phyloP scores from a whole-genome alignment of 495 filamentous ascomycete genomes.

The Podospora fimiseda region DNA sequence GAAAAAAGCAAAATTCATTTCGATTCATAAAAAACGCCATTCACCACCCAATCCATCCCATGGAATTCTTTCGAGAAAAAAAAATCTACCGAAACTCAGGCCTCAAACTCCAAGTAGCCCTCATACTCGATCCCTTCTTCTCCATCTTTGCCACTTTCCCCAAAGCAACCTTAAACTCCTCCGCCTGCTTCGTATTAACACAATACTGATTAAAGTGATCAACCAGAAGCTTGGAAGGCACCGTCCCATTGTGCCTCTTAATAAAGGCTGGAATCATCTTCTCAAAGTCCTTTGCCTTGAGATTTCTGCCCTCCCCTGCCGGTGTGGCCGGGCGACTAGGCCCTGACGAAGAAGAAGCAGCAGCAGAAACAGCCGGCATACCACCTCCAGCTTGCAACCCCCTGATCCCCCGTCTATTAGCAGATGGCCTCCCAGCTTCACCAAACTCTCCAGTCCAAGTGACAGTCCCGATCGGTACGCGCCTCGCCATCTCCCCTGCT shows the following conservation, averaged over 20 bases:
- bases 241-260: conserved; percentile 59
- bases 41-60: no score
- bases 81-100: conserved; percentile 17
- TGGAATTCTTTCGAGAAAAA: no score
- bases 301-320: conserved; percentile 12
- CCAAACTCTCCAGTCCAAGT: conserved; percentile 92
- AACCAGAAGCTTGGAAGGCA: conserved; percentile 67
- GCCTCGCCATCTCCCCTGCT: conserved; percentile 63
- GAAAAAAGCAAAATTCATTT: neutral
- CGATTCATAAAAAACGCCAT: no score
- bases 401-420: conserved; percentile 25
- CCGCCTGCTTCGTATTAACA: conserved; percentile 30
- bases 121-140: conserved; percentile 33
- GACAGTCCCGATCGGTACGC: conserved; percentile 71
- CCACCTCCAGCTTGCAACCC: conserved; percentile 27
- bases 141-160: conserved; percentile 44
- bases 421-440: conserved; percentile 53
- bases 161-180: conserved; percentile 44
- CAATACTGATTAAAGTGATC: conserved; percentile 64
- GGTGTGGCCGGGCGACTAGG: conserved; percentile 19
- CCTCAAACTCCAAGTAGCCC: conserved; percentile 38
- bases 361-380: conserved; percentile 53
- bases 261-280: conserved; percentile 71
- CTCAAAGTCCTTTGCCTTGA: conserved; percentile 53
- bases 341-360: conserved; percentile 40